phyloP scores from a whole-genome alignment of 225 moss, liverwort and hornwort species.

The Bryum argenteum region DNA sequence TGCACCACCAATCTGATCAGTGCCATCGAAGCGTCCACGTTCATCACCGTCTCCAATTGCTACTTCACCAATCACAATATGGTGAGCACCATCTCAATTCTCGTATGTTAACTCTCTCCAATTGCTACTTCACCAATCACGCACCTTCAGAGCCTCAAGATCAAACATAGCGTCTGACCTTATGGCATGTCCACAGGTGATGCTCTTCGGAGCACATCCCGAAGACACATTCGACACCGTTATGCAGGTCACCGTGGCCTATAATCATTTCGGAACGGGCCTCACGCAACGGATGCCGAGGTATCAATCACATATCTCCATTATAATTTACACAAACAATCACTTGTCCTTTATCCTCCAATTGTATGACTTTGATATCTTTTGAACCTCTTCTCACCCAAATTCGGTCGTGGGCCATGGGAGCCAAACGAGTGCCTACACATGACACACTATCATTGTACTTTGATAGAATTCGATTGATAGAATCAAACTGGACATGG shows the following conservation, averaged over 20 bases:
- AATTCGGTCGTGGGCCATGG: no score
- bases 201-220: slow-evolving; percentile 65
- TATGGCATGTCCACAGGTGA: no score
- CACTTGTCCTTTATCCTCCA: no score
- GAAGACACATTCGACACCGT: slow-evolving; percentile 52
- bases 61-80: slow-evolving; percentile 60
- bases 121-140: no score
- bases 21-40: slow-evolving; percentile 53
- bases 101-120: no score
- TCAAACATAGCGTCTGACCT: no score
- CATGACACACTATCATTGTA: no score
- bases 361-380: no score
- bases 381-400: no score
- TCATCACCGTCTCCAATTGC: slow-evolving; percentile 57
- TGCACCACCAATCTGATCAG: slow-evolving; percentile 51
- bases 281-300: slow-evolving; percentile 65
- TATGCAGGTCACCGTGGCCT: slow-evolving; percentile 72
- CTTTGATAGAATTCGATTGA: neutral
- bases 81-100: slow-evolving; percentile 22
- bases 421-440: no score
- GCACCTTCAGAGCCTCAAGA: no score
- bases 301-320: slow-evolving; percentile 19
- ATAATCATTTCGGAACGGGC: slow-evolving; percentile 63
- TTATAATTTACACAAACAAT: no score
- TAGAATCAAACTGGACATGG: neutral